These are phyloP conservation scores for Xylaria castorea DNA, from an alignment of 495 filamentous ascomycete genomes.

Conservation along the genomic window DNA sequence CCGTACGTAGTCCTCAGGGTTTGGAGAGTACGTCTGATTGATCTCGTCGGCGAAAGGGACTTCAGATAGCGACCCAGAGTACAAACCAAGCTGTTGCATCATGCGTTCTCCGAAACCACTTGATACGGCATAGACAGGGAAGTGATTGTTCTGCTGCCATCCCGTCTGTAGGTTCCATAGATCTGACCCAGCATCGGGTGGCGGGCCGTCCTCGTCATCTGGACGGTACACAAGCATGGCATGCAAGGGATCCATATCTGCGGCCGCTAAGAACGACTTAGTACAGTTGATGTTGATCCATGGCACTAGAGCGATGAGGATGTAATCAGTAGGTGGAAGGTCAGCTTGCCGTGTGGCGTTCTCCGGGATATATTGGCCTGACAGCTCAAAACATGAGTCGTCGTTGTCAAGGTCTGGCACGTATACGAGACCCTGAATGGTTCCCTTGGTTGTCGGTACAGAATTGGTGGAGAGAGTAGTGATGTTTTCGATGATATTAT, in stretches of 20 bases:
- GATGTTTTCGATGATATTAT: slow-evolving; percentile 64
- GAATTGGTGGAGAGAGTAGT: slow-evolving; percentile 73
- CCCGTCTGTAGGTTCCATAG: slow-evolving; percentile 73
- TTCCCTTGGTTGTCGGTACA: slow-evolving; percentile 57
- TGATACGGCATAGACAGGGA: slow-evolving; percentile 85
- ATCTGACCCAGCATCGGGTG: slow-evolving; percentile 63
- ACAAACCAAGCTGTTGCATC: slow-evolving; percentile 74
- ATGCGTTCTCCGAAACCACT: slow-evolving; percentile 67
- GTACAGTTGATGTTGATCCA: slow-evolving; percentile 80
- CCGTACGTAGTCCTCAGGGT: slow-evolving; percentile 64
- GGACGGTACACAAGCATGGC: slow-evolving; percentile 81
- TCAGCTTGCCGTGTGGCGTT: slow-evolving; percentile 76
- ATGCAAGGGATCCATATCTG: slow-evolving; percentile 59
- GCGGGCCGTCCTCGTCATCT: slow-evolving; percentile 59
- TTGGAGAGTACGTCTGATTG: slow-evolving; percentile 64
- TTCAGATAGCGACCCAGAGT: slow-evolving; percentile 72
- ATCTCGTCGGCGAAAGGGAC: slow-evolving; percentile 65
- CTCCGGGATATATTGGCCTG: slow-evolving; percentile 65
- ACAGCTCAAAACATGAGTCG: slow-evolving; percentile 66
- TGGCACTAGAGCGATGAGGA: slow-evolving; percentile 81
- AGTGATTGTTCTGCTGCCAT: slow-evolving; percentile 70
- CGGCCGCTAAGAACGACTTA: slow-evolving; percentile 69
- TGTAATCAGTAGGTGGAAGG: slow-evolving; percentile 69
- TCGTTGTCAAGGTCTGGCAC: slow-evolving; percentile 68
- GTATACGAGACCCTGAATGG: slow-evolving; percentile 78